phyloP scores from a whole-genome alignment of 2,329 filamentous ascomycete species.

The Coleophoma crateriformis region DNA sequence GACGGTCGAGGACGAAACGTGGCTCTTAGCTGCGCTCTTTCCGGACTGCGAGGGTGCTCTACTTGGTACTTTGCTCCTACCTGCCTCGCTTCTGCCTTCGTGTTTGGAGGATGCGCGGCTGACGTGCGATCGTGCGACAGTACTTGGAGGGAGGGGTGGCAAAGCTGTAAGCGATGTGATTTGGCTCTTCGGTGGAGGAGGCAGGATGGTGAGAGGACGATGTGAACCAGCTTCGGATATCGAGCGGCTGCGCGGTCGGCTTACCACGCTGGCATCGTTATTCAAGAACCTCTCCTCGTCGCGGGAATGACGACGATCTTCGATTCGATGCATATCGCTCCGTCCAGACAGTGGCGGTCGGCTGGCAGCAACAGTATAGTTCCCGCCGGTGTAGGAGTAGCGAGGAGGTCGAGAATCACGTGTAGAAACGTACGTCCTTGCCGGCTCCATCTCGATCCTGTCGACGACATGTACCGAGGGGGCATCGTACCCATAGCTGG shows the following conservation, averaged over 20 bases:
- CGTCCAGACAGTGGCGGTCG: not conserved
- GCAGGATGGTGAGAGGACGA: conserved; percentile 6
- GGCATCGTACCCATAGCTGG: not conserved
- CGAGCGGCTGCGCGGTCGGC: not conserved
- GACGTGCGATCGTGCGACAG: not conserved
- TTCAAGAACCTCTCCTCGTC: not conserved
- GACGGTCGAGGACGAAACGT: not conserved
- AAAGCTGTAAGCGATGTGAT: not conserved
- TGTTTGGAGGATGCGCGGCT: not conserved
- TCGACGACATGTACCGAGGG: not conserved
- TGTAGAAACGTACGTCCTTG: conserved; percentile 4
- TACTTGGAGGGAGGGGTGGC: not conserved
- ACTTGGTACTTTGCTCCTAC: not conserved
- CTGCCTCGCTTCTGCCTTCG: no score
- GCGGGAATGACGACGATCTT: not conserved
- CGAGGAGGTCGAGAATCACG: not conserved
- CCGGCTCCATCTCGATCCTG: not conserved
- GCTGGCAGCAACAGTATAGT: not conserved
- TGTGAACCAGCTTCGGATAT: conserved; percentile 1
- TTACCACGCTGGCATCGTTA: not conserved
- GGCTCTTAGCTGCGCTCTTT: not conserved
- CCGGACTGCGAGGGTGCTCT: not conserved
- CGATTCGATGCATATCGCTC: not conserved
- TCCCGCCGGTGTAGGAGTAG: not conserved
- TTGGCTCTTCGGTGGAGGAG: conserved; percentile 2